Conservation (phyloP, 1,139 yeast genomes). For the Candida sp. region DNA sequence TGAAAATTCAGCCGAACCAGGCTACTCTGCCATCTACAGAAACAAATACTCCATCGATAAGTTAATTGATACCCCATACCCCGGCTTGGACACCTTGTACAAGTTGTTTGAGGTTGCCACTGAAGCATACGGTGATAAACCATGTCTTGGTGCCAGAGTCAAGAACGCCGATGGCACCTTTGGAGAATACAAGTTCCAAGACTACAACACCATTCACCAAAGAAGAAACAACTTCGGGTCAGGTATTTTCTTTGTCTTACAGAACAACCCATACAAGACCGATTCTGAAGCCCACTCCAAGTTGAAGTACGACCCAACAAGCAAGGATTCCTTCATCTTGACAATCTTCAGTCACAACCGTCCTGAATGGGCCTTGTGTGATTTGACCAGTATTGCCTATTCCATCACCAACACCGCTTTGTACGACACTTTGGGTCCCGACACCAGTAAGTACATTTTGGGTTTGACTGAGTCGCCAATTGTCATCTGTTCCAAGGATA, state of each 20-base stretch:
- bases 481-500: slow-evolving; percentile 37
- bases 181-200: slow-evolving; percentile 51
- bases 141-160: slow-evolving; percentile 57
- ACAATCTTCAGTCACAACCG: slow-evolving; percentile 41
- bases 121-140: slow-evolving; percentile 34
- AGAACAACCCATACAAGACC: slow-evolving; percentile 42
- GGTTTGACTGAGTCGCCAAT: slow-evolving; percentile 38
- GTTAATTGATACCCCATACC: slow-evolving; percentile 50
- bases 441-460: slow-evolving; percentile 38
- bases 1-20: slow-evolving; percentile 49
- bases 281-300: slow-evolving; percentile 29
- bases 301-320: slow-evolving; percentile 24
- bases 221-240: slow-evolving; percentile 61
- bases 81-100: slow-evolving; percentile 52
- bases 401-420: slow-evolving; percentile 43
- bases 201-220: slow-evolving; percentile 42
- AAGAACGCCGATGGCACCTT: slow-evolving; percentile 44
- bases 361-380: slow-evolving; percentile 42
- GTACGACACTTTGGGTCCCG: slow-evolving; percentile 45
- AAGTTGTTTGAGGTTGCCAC: slow-evolving; percentile 51
- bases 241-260: slow-evolving; percentile 62
- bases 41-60: slow-evolving; percentile 40
- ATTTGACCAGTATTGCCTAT: slow-evolving; percentile 39
- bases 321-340: slow-evolving; percentile 33
- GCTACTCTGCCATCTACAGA: slow-evolving; percentile 60